phyloP scores from a whole-genome alignment of 306 rosid genomes.

The Macrotyloma uniflorum region DNA sequence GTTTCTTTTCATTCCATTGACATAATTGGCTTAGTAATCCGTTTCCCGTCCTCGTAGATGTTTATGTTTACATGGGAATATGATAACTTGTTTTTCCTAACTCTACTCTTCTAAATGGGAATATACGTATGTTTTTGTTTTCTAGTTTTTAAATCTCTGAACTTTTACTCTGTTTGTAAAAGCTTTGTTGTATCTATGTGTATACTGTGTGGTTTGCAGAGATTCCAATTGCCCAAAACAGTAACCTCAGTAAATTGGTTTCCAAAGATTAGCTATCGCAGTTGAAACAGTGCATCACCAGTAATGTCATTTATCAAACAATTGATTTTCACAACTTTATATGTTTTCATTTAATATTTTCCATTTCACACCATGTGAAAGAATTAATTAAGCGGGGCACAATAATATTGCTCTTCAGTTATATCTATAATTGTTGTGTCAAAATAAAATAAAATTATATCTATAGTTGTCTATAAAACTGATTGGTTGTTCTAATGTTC shows the following conservation, averaged over 20 bases:
- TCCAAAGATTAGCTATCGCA: background rate
- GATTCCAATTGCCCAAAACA: conserved; percentile 31
- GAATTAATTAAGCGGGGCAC: background rate
- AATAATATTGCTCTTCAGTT: background rate
- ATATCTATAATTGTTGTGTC: background rate
- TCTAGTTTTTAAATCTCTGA: background rate
- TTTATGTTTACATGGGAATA: background rate
- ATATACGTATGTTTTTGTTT: background rate
- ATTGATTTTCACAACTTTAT: conserved; percentile 4
- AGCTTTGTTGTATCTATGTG: background rate
- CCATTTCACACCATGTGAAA: background rate
- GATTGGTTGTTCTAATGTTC: background rate
- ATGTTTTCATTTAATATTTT: background rate
- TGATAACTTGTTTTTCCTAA: background rate
- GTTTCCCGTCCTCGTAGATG: background rate
- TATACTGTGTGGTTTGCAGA: conserved; percentile 19
- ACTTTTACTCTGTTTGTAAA: background rate
- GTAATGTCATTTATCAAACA: background rate
- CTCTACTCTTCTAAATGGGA: background rate
- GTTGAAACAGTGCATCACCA: background rate
- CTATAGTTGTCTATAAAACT: background rate
- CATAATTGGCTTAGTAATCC: background rate
- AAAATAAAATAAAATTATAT: background rate
- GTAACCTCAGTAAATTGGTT: conserved; percentile 20
- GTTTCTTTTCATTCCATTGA: background rate